Base-by-base conservation (phyloP, 768 basidiomycete genomes). In the Plicaturopsis crispa region DNA sequence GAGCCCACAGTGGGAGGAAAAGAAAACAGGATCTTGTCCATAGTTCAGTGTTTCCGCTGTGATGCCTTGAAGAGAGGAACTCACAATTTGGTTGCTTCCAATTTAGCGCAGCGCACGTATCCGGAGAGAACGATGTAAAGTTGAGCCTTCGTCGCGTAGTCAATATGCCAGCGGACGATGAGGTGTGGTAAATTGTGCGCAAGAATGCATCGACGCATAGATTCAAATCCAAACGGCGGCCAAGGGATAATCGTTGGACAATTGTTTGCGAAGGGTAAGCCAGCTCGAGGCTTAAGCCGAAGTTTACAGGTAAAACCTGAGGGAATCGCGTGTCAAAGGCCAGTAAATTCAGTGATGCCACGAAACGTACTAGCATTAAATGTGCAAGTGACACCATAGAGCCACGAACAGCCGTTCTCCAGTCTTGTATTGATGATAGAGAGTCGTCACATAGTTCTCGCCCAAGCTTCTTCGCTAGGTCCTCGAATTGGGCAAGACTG, bases 71-170 rank as follows among this genome's bases (percentile, higher is more conserved):
- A n/a, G n/a, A n/a, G n/a, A n/a, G n/a, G n/a, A n/a, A 61, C 79
- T 61, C 63, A 90, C 94, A 98, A 59, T 98, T 98, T 10, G 94
- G 94, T 60, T 99, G 94, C 61, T 99, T 99, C 96, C 94, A 98
- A 53, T 99, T 98, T 39, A 97, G 60, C 12, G 87, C 82, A 6
- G 87, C 78, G 59, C 91, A 94, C 1, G 91, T 76, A 54, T 87
- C 81, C 6, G 93, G 88, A 34, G 84, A 84, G 58, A 87, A 98
- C 5, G 91, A 94, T 26, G 83, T 82, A 55, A 99, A 91, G n/a
- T 90, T 77, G 43, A 97, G 78, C 48, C 83, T 83, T 35, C 92
- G 71, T 39, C 84, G 78, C 35, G 66, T 65, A 41, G 66, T 61
- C 21, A 67, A 65, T 28, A 67, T 69, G 20, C 75, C 75, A 19